A percentile compares a stretch with the other conserved stretches of the same genome.
These are phyloP conservation scores for Camelina sativa DNA, from an alignment of 345 rosid genomes.

Conservation along the genomic window DNA sequence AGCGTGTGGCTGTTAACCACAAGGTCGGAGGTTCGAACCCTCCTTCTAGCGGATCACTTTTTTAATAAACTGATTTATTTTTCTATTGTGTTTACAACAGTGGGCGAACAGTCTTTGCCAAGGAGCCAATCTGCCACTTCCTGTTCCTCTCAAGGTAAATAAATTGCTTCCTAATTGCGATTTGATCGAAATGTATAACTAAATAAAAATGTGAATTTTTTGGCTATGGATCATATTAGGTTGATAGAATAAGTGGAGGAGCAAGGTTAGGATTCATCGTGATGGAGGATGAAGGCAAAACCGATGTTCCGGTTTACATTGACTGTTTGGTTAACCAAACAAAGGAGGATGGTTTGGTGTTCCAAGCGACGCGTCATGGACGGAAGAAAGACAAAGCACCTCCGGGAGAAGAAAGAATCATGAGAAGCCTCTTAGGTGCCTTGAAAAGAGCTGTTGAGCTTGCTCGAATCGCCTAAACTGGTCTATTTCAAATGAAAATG, in stretches of 20 bases:
- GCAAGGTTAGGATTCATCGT: slow-evolving; percentile 85
- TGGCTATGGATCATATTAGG: slow-evolving; percentile 45
- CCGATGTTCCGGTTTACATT: slow-evolving; percentile 81
- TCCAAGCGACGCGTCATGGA: slow-evolving; percentile 81
- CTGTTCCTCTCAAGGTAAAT: slow-evolving; percentile 75
- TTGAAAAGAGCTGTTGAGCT: slow-evolving; percentile 71
- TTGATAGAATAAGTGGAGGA: slow-evolving; percentile 78
- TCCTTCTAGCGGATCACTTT: slow-evolving; percentile 51
- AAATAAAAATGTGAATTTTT: slow-evolving; percentile 15
- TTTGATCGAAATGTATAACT: background rate
- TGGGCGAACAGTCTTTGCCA: slow-evolving; percentile 96
- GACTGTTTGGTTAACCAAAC: slow-evolving; percentile 78
- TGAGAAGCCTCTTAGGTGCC: slow-evolving; percentile 89
- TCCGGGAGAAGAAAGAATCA: slow-evolving; percentile 91
- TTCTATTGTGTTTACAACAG: slow-evolving; percentile 44
- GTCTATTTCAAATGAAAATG: too few species aligned
- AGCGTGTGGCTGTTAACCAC: slow-evolving; percentile 87
- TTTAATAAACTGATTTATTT: background rate
- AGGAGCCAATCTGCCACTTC: slow-evolving; percentile 89
- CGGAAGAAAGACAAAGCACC: slow-evolving; percentile 64
- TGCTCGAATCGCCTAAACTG: slow-evolving; percentile 52
- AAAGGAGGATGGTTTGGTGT: slow-evolving; percentile 46
- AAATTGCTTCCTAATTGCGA: background rate
- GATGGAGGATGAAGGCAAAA: slow-evolving; percentile 72
- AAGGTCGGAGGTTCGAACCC: slow-evolving; percentile 86